Evolutionary conservation across 352 stramenopile species (phyloP), one percentile per base, ranked within the genome.

Genomic region (Pythium dissimile): DNA sequence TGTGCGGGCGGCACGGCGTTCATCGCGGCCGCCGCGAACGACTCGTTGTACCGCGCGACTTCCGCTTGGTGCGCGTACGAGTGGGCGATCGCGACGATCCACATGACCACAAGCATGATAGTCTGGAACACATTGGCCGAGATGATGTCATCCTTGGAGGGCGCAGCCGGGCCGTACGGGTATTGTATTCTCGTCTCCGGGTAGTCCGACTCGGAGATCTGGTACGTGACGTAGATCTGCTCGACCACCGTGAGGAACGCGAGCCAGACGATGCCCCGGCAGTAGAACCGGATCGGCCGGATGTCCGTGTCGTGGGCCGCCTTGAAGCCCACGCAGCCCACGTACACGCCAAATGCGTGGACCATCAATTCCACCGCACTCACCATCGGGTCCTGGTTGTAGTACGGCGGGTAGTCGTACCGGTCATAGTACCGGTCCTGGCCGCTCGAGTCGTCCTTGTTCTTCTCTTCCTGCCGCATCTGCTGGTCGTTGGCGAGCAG

Each of bases 271-370:
- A 94, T 64, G 21, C 83, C 85, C 42, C 81, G 77, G 44, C 75
- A 91, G 62, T 90, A 94, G 51, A 91, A 89, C 10, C 83, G 85
- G 59, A 92, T 92, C 2, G 83, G 83, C 16, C 83, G 83, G 47
- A 94, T 88, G 56, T 94, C 83, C 24, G 83, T 94, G 50, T 94
- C 83, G 51, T 94, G 85, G 37, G 83, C 85, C 11, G 85, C 83
- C 58, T 93, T 92, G 62, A 94, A 94, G 20, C 85, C 85, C 11
- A 94, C 80, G 31, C 83, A 91, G 49, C 85, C 85, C 13, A 94
- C 77, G 54, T 94, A 94, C 18, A 94, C 85, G 43, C 83, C 85
- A 34, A 91, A 93, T 12, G 75, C 82, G 54, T 94, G 83, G 31
- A 89, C 72, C 56, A 92, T 66, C 23, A 94, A 58, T 55, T 92